Evolutionary conservation across 2,329 filamentous ascomycete species (phyloP).

Genomic region (Pseudogymnoascus sp.): DNA sequence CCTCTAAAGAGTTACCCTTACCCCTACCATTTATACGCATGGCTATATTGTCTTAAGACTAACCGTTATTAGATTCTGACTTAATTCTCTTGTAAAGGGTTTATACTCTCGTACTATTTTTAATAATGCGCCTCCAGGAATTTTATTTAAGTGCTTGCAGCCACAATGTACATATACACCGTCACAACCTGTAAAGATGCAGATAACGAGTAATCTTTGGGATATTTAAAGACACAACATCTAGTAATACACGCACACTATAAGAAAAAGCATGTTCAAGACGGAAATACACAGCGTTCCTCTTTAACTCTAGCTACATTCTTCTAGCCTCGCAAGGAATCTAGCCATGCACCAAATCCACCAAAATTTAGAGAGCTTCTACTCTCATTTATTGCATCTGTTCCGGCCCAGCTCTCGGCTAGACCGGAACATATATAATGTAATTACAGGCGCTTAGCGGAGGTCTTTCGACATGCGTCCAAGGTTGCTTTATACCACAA

Average conservation of each 20-base stretch:
- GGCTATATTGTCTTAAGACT: background rate
- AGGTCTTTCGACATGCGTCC: too few relatives aligned
- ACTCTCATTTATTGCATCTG: too few relatives aligned
- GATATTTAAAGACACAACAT: background rate
- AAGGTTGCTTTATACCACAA: too few relatives aligned
- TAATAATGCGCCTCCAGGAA: background rate
- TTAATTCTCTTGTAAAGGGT: background rate
- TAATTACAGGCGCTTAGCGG: too few relatives aligned
- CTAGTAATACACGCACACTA: background rate
- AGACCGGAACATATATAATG: too few relatives aligned
- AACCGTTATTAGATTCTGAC: background rate
- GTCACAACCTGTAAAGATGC: background rate
- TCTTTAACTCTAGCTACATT: too few relatives aligned
- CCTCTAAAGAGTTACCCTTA: background rate
- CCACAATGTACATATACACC: background rate
- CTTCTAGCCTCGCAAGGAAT: too few relatives aligned
- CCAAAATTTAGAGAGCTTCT: too few relatives aligned
- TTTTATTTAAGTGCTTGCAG: background rate
- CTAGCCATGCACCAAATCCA: too few relatives aligned
- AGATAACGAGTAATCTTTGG: background rate
- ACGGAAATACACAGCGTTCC: too few relatives aligned
- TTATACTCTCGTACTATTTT: background rate
- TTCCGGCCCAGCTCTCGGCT: too few relatives aligned
- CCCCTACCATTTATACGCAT: background rate
- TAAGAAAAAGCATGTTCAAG: too few relatives aligned